phyloP scores from a whole-genome alignment of 2,329 filamentous ascomycete genomes.

The Nemania sp. region DNA sequence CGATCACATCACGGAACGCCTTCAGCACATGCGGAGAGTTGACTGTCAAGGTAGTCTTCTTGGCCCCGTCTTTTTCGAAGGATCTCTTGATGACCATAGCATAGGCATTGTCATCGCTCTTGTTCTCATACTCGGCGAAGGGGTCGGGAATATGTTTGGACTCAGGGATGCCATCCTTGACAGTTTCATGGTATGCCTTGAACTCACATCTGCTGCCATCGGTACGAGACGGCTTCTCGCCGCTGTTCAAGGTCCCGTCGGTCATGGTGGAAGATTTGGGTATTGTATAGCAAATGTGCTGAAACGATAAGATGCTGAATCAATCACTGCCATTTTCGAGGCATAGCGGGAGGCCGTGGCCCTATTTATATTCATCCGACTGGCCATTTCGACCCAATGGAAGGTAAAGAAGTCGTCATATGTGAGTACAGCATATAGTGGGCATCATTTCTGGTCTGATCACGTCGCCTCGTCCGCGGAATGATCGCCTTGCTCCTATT shows the following conservation, averaged over 20 bases:
- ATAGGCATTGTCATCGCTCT: constrained; percentile 30
- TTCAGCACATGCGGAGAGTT: constrained; percentile 37
- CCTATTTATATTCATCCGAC: constrained; percentile 18
- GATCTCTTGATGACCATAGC: constrained; percentile 33
- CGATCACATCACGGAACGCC: constrained; percentile 33
- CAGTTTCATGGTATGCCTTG: constrained; percentile 32
- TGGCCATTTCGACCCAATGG: not conserved
- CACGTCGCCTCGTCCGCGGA: no score
- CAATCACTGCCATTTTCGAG: not conserved
- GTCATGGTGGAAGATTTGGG: constrained; percentile 7
- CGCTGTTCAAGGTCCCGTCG: not conserved
- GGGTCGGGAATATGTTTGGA: constrained; percentile 27
- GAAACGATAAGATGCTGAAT: no score
- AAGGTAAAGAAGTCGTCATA: not conserved
- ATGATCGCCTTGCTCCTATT: no score
- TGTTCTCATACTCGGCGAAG: constrained; percentile 26
- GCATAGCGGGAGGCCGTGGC: not conserved
- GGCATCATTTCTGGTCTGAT: not conserved
- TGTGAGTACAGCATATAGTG: constrained; percentile 1
- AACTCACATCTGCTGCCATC: constrained; percentile 33
- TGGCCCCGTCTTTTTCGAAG: constrained; percentile 25
- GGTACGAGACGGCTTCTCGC: not conserved
- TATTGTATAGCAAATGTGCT: no score
- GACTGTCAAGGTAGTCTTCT: constrained; percentile 30
- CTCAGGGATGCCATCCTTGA: constrained; percentile 17